These are phyloP conservation scores for Penicillium palitans DNA, from an alignment of 2,329 filamentous ascomycete species.

Conservation along the genomic window DNA sequence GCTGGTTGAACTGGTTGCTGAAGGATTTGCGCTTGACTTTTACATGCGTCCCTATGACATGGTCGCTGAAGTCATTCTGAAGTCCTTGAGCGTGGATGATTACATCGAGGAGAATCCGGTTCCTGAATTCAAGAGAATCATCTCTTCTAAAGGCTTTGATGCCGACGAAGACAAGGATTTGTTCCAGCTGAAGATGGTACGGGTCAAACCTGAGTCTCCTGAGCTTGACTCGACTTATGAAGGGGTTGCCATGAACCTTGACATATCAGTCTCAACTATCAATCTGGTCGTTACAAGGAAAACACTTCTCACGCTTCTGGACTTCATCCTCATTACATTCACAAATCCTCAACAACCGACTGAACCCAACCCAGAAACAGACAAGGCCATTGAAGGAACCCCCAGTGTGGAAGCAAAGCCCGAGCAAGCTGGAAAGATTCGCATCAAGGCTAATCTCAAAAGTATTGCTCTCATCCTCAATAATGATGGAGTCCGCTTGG, in stretches of 20 bases:
- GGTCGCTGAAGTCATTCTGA: slow-evolving; percentile 85
- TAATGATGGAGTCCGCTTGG: slow-evolving; percentile 92
- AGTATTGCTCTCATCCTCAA: slow-evolving; percentile 93
- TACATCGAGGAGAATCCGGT: slow-evolving; percentile 84
- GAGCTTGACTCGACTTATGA: slow-evolving; percentile 92
- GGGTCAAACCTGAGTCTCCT: slow-evolving; percentile 85
- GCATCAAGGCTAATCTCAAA: slow-evolving; percentile 90
- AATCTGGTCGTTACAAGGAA: slow-evolving; percentile 92
- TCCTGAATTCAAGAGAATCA: slow-evolving; percentile 92
- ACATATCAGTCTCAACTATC: slow-evolving; percentile 89
- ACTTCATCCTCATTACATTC: slow-evolving; percentile 93
- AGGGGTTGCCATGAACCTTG: slow-evolving; percentile 89
- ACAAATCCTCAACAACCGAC: slow-evolving; percentile 61
- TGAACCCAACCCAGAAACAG: slow-evolving; percentile 34
- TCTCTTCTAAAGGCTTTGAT: slow-evolving; percentile 80
- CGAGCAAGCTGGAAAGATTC: slow-evolving; percentile 68
- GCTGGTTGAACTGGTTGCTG: slow-evolving; percentile 85
- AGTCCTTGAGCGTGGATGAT: slow-evolving; percentile 85
- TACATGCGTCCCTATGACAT: slow-evolving; percentile 89
- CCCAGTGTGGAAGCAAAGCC: slow-evolving; percentile 28
- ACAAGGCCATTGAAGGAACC: slow-evolving; percentile 31
- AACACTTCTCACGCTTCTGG: slow-evolving; percentile 85
- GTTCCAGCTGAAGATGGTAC: slow-evolving; percentile 83
- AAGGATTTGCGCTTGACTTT: slow-evolving; percentile 83
- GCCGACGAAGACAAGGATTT: slow-evolving; percentile 74